Evolutionary conservation across 495 filamentous ascomycete species (phyloP).

Genomic region (Aspergillus sclerotiicarbonarius): DNA sequence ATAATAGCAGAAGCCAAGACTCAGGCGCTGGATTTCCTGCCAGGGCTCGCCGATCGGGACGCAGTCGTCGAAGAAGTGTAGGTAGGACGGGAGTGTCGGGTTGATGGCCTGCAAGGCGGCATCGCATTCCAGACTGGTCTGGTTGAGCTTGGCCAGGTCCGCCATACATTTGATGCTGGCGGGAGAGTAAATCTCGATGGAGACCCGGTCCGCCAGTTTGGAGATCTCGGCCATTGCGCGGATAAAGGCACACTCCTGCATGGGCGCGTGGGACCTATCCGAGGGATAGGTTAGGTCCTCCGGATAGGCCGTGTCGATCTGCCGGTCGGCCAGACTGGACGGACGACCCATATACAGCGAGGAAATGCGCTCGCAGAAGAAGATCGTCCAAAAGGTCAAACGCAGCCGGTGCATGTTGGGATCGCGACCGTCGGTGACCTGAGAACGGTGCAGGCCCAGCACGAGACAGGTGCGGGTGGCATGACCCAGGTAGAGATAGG

Average conservation of each 20-base stretch:
- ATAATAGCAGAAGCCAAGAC: slow-evolving; percentile 7
- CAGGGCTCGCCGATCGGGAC: slow-evolving; percentile 8
- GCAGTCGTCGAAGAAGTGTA: slow-evolving; percentile 15
- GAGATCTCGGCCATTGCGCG: slow-evolving; percentile 13
- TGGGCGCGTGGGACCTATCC: slow-evolving; percentile 7
- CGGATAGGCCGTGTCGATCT: slow-evolving; percentile 16
- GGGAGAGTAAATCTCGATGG: slow-evolving; percentile 11
- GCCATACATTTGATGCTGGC: slow-evolving; percentile 10
- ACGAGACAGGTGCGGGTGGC: slow-evolving; percentile 13
- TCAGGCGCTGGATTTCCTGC: slow-evolving; percentile 17
- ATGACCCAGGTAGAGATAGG: slow-evolving; percentile 17
- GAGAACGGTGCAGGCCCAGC: slow-evolving; percentile 11
- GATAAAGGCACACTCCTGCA: slow-evolving; percentile 9
- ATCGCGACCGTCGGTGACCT: slow-evolving; percentile 13
- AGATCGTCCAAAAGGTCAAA: slow-evolving; percentile 13
- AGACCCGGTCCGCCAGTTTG: slow-evolving; percentile 12
- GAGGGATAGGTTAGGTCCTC: slow-evolving; percentile 4
- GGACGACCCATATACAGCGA: slow-evolving; percentile 13
- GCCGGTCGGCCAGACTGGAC: slow-evolving; percentile 9
- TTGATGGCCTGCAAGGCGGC: slow-evolving; percentile 10
- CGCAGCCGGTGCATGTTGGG: slow-evolving; percentile 14
- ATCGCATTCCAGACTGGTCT: slow-evolving; percentile 9
- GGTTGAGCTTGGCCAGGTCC: slow-evolving; percentile 8
- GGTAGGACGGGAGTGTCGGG: slow-evolving; percentile 6
- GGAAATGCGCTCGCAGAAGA: slow-evolving; percentile 13